Percentiles rank a stretch among this genome's conserved stretches.
phyloP scores from a whole-genome alignment of 495 filamentous ascomycete species.

The Penicillium soppii region DNA sequence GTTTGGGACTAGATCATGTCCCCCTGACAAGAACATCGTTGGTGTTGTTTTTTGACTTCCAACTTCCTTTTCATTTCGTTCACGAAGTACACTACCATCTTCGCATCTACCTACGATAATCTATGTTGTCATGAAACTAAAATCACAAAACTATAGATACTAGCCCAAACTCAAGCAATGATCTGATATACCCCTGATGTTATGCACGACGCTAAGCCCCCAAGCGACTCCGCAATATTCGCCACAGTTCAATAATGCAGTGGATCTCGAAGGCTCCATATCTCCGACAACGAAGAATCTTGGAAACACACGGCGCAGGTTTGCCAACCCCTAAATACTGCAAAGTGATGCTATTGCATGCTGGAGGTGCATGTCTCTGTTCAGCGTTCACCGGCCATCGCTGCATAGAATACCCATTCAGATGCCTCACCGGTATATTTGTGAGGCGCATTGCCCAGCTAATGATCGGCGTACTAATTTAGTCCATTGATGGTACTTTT shows the following conservation, averaged over 20 bases:
- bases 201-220: neutral
- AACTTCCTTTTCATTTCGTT: no score
- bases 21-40: neutral
- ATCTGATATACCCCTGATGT: neutral
- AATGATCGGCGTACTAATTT: neutral
- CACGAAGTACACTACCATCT: no score
- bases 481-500: neutral
- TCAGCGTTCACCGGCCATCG: no score
- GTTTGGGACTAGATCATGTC: neutral
- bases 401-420: no score
- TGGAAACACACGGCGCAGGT: neutral
- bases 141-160: no score
- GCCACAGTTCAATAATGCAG: slow-evolving; percentile 1
- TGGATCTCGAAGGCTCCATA: neutral
- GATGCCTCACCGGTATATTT: no score
- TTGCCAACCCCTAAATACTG: neutral
- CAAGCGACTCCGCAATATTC: neutral
- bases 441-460: neutral
- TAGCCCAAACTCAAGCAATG: no score
- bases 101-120: no score
- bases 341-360: no score
- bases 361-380: no score
- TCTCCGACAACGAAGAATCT: neutral
- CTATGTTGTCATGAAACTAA: no score
- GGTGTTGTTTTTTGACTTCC: neutral